Percentiles rank a stretch among this genome's conserved stretches.
Conservation (phyloP, 768 basidiomycete species). For the Russula dissimulans region DNA sequence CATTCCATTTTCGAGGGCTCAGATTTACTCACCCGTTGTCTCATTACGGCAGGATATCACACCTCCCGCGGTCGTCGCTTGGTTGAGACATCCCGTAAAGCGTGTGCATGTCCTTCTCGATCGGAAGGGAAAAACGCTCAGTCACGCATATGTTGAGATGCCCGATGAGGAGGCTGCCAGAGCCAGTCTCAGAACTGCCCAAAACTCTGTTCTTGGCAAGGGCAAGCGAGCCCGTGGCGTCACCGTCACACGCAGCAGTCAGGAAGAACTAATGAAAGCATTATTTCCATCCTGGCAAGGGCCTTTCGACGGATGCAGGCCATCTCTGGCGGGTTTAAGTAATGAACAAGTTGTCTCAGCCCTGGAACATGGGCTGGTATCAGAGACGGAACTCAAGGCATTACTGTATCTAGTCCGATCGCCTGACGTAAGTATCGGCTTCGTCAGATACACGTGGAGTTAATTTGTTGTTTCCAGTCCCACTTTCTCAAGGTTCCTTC, state of each 20-base stretch:
- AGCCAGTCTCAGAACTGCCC: slow-evolving; percentile 50
- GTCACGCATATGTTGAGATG: slow-evolving; percentile 78
- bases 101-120: slow-evolving; percentile 76
- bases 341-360: slow-evolving; percentile 49
- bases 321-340: slow-evolving; percentile 56
- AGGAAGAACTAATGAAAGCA: slow-evolving; percentile 75
- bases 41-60: slow-evolving; percentile 60
- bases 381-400: slow-evolving; percentile 55
- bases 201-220: slow-evolving; percentile 60
- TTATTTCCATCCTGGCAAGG: slow-evolving; percentile 79
- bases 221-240: slow-evolving; percentile 77
- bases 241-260: slow-evolving; percentile 70
- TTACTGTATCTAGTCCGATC: slow-evolving; percentile 63
- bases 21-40: slow-evolving; percentile 4
- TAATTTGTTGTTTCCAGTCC: slow-evolving; percentile 35
- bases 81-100: slow-evolving; percentile 62
- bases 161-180: slow-evolving; percentile 51
- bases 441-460: background rate
- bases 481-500: slow-evolving; percentile 83
- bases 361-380: slow-evolving; percentile 55
- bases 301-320: slow-evolving; percentile 55
- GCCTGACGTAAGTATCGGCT: slow-evolving; percentile 52
- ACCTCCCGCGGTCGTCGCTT: slow-evolving; percentile 55
- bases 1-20: background rate
- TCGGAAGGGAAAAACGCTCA: slow-evolving; percentile 71